phyloP scores from a whole-genome alignment of 345 rosid species.

The Microcos paniculata region DNA sequence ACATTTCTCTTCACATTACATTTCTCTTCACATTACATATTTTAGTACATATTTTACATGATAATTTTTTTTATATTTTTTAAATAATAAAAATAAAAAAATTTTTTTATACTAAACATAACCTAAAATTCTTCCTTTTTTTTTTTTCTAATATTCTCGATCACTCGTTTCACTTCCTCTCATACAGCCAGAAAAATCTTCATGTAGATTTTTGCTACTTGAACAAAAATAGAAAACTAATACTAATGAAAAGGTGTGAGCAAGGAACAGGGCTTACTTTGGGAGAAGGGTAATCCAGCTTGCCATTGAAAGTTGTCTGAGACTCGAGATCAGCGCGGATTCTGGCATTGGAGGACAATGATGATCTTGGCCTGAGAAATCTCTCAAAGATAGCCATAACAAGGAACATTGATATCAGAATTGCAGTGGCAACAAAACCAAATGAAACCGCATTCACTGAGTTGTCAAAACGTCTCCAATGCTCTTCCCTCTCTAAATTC shows the following conservation, averaged over 20 bases:
- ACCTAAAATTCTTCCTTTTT: no score
- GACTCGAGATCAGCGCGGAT: conserved; percentile 47
- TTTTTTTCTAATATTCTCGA: conserved; percentile 1
- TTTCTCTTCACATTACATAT: no score
- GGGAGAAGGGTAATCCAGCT: conserved; percentile 52
- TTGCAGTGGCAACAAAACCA: conserved; percentile 81
- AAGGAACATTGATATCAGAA: conserved; percentile 81
- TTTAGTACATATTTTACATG: no score
- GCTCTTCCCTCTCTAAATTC: conserved; percentile 43
- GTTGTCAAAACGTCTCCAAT: conserved; percentile 62
- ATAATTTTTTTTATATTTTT: no score
- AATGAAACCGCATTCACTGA: conserved; percentile 87
- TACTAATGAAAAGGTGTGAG: background rate
- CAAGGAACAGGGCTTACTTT: conserved; percentile 45
- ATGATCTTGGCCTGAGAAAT: conserved; percentile 50
- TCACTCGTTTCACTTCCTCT: background rate
- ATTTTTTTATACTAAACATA: no score
- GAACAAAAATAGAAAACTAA: background rate
- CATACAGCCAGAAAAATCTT: background rate
- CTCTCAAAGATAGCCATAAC: conserved; percentile 83
- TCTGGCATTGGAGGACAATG: conserved; percentile 22
- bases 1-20: no score
- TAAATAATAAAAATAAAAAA: no score
- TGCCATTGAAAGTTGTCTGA: conserved; percentile 35
- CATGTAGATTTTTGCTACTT: background rate